Base-by-base conservation (phyloP, 139 green algal species). In the Chlamydomonas schloesseri region DNA sequence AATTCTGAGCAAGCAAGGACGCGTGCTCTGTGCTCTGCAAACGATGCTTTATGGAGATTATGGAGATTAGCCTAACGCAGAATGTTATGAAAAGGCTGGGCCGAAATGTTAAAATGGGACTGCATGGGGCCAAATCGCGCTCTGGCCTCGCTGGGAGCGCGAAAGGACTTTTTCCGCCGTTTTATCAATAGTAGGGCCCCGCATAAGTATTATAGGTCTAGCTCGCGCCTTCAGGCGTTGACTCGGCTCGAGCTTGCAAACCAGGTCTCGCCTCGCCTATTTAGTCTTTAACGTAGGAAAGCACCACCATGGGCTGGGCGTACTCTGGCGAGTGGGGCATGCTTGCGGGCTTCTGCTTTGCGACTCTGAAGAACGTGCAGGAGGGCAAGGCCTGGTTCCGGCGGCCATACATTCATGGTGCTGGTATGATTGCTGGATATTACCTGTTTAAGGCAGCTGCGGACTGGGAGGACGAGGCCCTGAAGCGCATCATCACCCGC, bases 381-480 rank as follows among this genome's bases (percentile, higher is more conserved):
- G 64, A 88, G 47, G 78, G 78, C 29, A 69, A 64, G 42, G 71
- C 83, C 8, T 91, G 72, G 74, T 91, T 83, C 46, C 29, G 88
- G 34, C 71, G 72, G 53, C 88, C 88, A 20, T 91, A 84, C 83
- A 46, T 88, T 58, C 88, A 91, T 62, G 74, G 60, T 24, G n/a
- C 21, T 10, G 88, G 88, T 37, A 89, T 89, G 88, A 18, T 88
- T 34, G 79, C 65, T 13, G 88, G 88, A 15, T 91, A 91, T 64
- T 80, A 71, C 37, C 8, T 73, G 14, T 83, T 89, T 37, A 89
- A 89, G 84, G 46, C 84, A 18, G 83, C 79, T 2, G 67, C 72
- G 21, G 88, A 71, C 24, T 91, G 67, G 58, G 88, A 89, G 78
- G 83, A 87, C 14, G 53, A 88, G 47, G 76, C 76, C 37, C 73